Percentiles rank a stretch among this genome's conserved stretches.
phyloP scores from a whole-genome alignment of 768 basidiomycete species.

The Termitomyces sp. region DNA sequence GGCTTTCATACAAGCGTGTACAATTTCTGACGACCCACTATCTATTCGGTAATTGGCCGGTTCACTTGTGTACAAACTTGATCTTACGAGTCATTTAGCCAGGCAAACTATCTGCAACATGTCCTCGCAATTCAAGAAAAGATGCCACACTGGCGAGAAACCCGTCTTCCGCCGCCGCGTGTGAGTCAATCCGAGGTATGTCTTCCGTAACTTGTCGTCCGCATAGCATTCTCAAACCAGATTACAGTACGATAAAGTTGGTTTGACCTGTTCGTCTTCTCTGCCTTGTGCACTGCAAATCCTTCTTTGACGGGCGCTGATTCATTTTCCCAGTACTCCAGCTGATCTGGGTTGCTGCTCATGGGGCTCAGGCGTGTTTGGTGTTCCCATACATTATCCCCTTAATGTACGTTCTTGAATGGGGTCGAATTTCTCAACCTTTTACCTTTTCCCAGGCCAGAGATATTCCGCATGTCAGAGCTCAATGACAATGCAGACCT shows the following conservation, averaged over 20 bases:
- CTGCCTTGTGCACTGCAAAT: not conserved
- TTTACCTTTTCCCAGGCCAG: constrained; percentile 50
- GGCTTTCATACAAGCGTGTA: constrained; percentile 54
- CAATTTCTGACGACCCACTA: constrained; percentile 49
- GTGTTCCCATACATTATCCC: constrained; percentile 75
- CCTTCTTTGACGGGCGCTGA: constrained; percentile 12
- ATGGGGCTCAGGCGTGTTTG: constrained; percentile 68
- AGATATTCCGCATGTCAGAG: constrained; percentile 87
- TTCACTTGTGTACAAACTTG: not conserved
- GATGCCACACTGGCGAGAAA: constrained; percentile 65
- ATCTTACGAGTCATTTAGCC: constrained; percentile 28
- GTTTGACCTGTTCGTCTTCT: constrained; percentile 62
- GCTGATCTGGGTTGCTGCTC: constrained; percentile 76
- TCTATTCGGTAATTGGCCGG: constrained; percentile 41
- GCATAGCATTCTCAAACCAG: constrained; percentile 7
- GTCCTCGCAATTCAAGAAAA: constrained; percentile 52
- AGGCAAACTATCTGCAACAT: constrained; percentile 49
- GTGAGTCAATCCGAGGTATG: constrained; percentile 74
- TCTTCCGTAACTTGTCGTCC: constrained; percentile 3
- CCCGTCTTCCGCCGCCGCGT: constrained; percentile 80
- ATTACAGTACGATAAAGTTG: constrained; percentile 78
- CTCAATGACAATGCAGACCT: constrained; percentile 82
- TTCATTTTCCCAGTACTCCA: constrained; percentile 49
- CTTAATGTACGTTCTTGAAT: constrained; percentile 58
- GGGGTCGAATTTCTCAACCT: not conserved